phyloP scores from a whole-genome alignment of 2,329 filamentous ascomycete species.

The Alternaria gansuensis region DNA sequence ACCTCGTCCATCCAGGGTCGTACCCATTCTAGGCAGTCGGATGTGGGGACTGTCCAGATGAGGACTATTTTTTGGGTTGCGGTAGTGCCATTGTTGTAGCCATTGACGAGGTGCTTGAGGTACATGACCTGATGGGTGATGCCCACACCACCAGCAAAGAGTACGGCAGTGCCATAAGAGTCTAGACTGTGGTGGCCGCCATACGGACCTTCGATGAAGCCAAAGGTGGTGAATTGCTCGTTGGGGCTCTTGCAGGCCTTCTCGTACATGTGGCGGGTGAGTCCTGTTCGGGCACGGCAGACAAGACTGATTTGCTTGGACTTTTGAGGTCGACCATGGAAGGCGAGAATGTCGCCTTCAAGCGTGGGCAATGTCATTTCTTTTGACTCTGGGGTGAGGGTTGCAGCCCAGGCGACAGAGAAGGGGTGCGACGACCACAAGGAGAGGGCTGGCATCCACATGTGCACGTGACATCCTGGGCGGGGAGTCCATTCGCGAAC shows the following conservation, averaged over 20 bases:
- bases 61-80: slow-evolving; percentile 76
- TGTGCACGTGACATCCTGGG: slow-evolving; percentile 68
- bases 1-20: slow-evolving; percentile 72
- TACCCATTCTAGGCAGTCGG: slow-evolving; percentile 71
- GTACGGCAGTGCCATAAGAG: slow-evolving; percentile 79
- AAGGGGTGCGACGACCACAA: slow-evolving; percentile 60
- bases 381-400: slow-evolving; percentile 41
- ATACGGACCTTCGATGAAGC: slow-evolving; percentile 79
- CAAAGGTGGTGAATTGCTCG: slow-evolving; percentile 69
- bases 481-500: slow-evolving; percentile 62
- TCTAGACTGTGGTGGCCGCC: slow-evolving; percentile 74
- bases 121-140: slow-evolving; percentile 83
- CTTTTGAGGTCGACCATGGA: slow-evolving; percentile 34
- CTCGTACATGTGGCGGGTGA: slow-evolving; percentile 75
- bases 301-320: slow-evolving; percentile 70
- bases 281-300: slow-evolving; percentile 76
- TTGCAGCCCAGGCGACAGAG: slow-evolving; percentile 60
- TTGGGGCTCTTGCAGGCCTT: slow-evolving; percentile 68
- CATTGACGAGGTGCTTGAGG: slow-evolving; percentile 74
- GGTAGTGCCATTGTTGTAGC: slow-evolving; percentile 73
- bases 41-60: slow-evolving; percentile 81
- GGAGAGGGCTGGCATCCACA: slow-evolving; percentile 63
- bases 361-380: slow-evolving; percentile 49
- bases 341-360: slow-evolving; percentile 39
- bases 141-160: slow-evolving; percentile 82